A percentile compares a stretch with the other conserved stretches of the same genome.
Conservation (phyloP, 495 filamentous ascomycete genomes). For the Pseudevernia furfuracea region DNA sequence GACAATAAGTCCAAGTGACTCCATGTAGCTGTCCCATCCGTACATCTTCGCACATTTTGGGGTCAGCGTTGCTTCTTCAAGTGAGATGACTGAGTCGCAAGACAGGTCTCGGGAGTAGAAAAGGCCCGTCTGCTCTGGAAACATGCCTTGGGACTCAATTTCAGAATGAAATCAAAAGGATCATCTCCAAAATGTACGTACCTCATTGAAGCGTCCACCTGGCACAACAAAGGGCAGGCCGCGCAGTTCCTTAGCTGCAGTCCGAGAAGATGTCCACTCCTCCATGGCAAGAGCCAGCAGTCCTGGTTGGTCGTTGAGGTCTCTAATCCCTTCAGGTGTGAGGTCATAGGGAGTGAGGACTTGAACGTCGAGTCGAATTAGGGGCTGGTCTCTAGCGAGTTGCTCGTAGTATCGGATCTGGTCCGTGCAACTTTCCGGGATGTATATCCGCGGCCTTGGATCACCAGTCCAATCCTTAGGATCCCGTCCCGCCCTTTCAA, state of each 20-base stretch:
- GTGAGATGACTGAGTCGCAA: too few relatives aligned
- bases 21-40: conserved; percentile 98
- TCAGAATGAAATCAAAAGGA: too few relatives aligned
- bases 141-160: too few relatives aligned
- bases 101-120: too few relatives aligned
- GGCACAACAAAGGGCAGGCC: conserved; percentile 93
- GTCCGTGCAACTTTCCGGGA: conserved; percentile 72
- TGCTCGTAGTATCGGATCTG: conserved; percentile 82
- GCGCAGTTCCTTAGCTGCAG: conserved; percentile 53
- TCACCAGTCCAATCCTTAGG: conserved; percentile 59
- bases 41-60: too few relatives aligned
- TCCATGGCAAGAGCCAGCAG: conserved; percentile 87
- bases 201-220: conserved; percentile 97
- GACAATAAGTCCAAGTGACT: conserved; percentile 77
- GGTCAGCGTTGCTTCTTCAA: too few relatives aligned
- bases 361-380: conserved; percentile 78
- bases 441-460: conserved; percentile 83
- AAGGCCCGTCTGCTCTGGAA: too few relatives aligned
- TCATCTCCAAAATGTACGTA: too few relatives aligned
- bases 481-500: conserved; percentile 73
- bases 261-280: conserved; percentile 30
- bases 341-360: conserved; percentile 57
- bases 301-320: conserved; percentile 76
- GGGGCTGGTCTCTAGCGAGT: conserved; percentile 65
- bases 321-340: conserved; percentile 63